Evolutionary conservation across 2,329 filamentous ascomycete genomes (phyloP), one percentile per base, ranked within the genome.

Genomic region (Talaromyces sp.): DNA sequence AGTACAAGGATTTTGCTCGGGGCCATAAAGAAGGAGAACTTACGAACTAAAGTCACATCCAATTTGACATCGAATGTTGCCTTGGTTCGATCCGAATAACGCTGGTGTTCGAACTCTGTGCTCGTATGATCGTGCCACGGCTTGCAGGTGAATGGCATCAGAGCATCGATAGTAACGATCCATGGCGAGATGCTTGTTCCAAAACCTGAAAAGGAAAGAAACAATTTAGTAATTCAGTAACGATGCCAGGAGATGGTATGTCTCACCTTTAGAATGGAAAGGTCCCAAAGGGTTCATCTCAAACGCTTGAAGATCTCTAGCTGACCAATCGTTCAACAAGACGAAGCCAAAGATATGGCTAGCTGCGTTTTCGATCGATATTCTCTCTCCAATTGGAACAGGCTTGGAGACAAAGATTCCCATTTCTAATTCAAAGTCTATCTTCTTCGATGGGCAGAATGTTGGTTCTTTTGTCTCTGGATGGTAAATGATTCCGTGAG

Each of bases 221-320:
- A 49, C 25, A 3, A 10, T 22, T 37, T 35, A 61, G 43, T 13
- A 25, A 22, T 11, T 31, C 22, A 25, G 25, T 9, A 6, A 8
- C 25, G 10, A 45, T 4, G 2, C 13, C 25, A 5, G 8, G 17
- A 3, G 3, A 31, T 31, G 7, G 22, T 19, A 27, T 43, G 8
- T 8, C 59, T 25, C 45, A 62, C 49, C 49, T 72, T 89, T 90
- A 2, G 83, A 81, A 60, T 88, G 87, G 61, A 89, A 81, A 0
- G 87, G 87, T 0, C 87, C 87, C 0, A 89, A 74, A 0, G 86
- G 86, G 2, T 77, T 78, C 86, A 89, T 88, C 69, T 89, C 87
- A 25, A 85, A 77, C 0, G 75, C 81, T 72, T 89, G 87, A 22
- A 89, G 85, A 70, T 89, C 87, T 6, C 74, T 69, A 3, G 70